phyloP scores from a whole-genome alignment of 768 basidiomycete species.

The Leccinum disarticulatum region DNA sequence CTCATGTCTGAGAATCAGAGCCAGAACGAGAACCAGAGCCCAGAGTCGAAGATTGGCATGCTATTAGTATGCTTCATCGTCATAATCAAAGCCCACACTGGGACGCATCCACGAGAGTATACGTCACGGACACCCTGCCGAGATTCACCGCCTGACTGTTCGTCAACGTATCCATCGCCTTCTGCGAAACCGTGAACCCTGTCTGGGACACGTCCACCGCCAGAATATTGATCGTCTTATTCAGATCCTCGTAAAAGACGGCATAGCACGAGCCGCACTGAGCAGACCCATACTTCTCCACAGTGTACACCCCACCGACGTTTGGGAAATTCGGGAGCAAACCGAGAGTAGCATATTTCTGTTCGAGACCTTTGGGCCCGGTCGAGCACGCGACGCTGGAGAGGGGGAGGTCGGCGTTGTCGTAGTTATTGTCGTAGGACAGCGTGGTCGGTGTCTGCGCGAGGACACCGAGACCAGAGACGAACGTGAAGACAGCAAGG shows the following conservation, averaged over 20 bases:
- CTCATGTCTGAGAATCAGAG: neutral
- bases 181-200: constrained; percentile 39
- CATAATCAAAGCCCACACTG: neutral
- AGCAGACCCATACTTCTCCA: constrained; percentile 21
- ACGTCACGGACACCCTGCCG: constrained; percentile 24
- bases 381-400: constrained; percentile 37
- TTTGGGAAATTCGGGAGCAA: constrained; percentile 39
- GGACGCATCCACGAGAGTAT: neutral
- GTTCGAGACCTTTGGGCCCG: constrained; percentile 38
- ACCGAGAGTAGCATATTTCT: constrained; percentile 36
- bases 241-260: constrained; percentile 30
- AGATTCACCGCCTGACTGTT: neutral
- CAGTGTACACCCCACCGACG: constrained; percentile 33
- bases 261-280: constrained; percentile 34
- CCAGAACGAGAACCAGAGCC: neutral
- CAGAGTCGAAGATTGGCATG: neutral
- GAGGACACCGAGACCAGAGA: constrained; percentile 17
- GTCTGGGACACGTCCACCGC: constrained; percentile 51
- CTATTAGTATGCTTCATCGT: neutral
- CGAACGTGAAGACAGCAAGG: constrained; percentile 11
- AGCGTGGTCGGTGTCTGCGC: constrained; percentile 29
- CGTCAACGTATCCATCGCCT: constrained; percentile 31
- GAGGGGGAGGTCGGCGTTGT: constrained; percentile 29
- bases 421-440: constrained; percentile 40
- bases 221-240: constrained; percentile 45